Evolutionary conservation across 495 filamentous ascomycete species (phyloP), one percentile per base, ranked within the genome.

Genomic region (Talaromyces nanjingensis): DNA sequence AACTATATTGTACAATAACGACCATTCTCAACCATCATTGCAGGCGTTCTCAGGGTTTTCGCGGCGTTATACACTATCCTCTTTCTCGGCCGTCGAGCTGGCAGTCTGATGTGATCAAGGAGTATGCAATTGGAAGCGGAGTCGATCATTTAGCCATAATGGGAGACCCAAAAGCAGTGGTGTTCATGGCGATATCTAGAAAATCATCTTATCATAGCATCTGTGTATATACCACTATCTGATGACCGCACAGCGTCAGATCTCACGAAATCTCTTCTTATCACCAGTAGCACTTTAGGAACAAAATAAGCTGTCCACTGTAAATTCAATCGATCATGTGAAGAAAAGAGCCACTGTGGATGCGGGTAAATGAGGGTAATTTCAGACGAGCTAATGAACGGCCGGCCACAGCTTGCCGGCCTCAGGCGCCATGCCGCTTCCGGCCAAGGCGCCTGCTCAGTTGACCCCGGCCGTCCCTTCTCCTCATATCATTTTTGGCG

Each of bases 1-100:
- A 78, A 66, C 59, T 49, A 52, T 62, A 56, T 73, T 62, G 59
- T 60, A 45, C 18, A 11, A 25, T 58, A 62, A 64, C 18, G 37
- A 45, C 42, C 34, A 14, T 59, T 59, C 56, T 59, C 56, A n/a
- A 59, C 6, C 27, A 47, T 63, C 45, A 42, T 54, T 55, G 34
- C 59, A 62, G 59, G 61, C 31, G 47, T 63, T 63, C 3, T 33
- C 25, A 42, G 20, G 52, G 61, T 6, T 33, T n/a, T 20, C n/a
- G 18, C n/a, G 45, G 45, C 45, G 45, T 49, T 49, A 20, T 20
- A 33, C 20, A 8, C 18, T 63, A 11, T 54, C 11, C 52, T 27
- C 27, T n/a, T 24, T 56, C 22, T 29, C 27, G n/a, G n/a, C 20
- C 22, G 12, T 49, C 3, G 45, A 20, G n/a, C 11, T 55, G 52